phyloP scores from a whole-genome alignment of 345 rosid genomes.

The Raphanus sativus region DNA sequence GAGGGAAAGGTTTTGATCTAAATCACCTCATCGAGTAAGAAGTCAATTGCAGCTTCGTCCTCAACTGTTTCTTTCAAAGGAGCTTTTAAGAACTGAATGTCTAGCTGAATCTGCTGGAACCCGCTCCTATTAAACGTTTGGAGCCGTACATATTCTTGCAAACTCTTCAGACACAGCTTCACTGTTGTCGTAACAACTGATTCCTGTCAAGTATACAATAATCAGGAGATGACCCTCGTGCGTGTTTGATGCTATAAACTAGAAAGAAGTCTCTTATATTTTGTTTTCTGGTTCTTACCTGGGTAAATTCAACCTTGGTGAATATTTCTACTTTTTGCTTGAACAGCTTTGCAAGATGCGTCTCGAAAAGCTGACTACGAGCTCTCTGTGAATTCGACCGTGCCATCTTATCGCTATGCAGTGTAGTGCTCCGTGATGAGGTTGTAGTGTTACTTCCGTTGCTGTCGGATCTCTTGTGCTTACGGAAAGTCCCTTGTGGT shows the following conservation, averaged over 20 bases:
- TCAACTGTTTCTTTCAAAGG: slow-evolving; percentile 70
- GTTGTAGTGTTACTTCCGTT: slow-evolving; percentile 75
- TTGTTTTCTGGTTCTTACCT: slow-evolving; percentile 46
- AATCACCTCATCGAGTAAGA: slow-evolving; percentile 92
- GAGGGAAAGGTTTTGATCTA: background rate
- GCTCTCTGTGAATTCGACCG: slow-evolving; percentile 78
- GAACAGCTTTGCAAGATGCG: slow-evolving; percentile 96
- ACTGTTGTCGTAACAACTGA: slow-evolving; percentile 70
- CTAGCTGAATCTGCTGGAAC: slow-evolving; percentile 97
- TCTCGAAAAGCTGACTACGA: slow-evolving; percentile 95
- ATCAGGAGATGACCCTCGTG: background rate
- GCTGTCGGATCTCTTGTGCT: slow-evolving; percentile 87
- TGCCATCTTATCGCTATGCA: slow-evolving; percentile 70
- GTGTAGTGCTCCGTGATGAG: slow-evolving; percentile 82
- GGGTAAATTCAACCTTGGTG: slow-evolving; percentile 90
- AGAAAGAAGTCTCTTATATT: background rate
- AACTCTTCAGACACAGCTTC: slow-evolving; percentile 86
- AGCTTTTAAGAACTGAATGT: slow-evolving; percentile 81
- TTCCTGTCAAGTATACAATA: slow-evolving; percentile 52
- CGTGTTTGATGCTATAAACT: background rate
- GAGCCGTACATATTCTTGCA: slow-evolving; percentile 90
- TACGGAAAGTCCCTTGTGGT: slow-evolving; percentile 72
- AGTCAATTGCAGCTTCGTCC: slow-evolving; percentile 88
- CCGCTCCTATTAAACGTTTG: slow-evolving; percentile 95
- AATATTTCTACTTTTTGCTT: slow-evolving; percentile 98